These are phyloP conservation scores for Prorocentrum cordatum DNA, from an alignment of 169 alveolate genomes.

Conservation along the genomic window DNA sequence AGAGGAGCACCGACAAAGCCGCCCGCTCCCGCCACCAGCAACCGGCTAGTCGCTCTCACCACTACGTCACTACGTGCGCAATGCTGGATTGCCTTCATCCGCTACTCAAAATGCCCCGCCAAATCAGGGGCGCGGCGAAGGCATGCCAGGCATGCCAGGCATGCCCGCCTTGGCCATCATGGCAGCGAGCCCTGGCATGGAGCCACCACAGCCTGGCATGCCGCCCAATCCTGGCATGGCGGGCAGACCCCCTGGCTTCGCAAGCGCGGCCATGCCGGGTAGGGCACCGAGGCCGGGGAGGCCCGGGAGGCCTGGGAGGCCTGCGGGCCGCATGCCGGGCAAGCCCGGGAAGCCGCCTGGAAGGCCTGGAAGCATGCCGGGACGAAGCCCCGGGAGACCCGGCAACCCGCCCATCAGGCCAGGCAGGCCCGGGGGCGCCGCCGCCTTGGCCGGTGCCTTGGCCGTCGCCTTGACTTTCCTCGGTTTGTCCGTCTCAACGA, in stretches of 20 bases:
- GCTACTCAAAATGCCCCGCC: no score
- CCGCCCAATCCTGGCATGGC: slow-evolving; percentile 35
- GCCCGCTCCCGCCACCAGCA: no score
- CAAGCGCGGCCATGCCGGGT: no score
- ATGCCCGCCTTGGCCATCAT: slow-evolving; percentile 30
- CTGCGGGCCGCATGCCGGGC: slow-evolving; percentile 65
- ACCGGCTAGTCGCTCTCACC: no score
- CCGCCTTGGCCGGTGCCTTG: slow-evolving; percentile 35
- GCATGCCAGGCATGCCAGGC: slow-evolving; percentile 67
- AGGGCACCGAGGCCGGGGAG: slow-evolving; percentile 31
- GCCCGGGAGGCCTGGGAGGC: slow-evolving; percentile 37
- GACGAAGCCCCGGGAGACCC: no score
- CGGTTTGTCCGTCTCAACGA: slow-evolving; percentile 60
- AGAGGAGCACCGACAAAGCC: no score
- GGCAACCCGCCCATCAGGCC: background rate
- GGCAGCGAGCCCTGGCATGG: slow-evolving; percentile 43
- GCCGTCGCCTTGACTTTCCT: slow-evolving; percentile 31
- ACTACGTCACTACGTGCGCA: no score
- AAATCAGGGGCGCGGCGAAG: no score
- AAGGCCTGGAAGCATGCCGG: slow-evolving; percentile 62
- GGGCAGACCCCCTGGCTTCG: background rate
- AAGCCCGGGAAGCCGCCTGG: slow-evolving; percentile 27
- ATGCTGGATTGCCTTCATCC: no score
- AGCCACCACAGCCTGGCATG: slow-evolving; percentile 41
- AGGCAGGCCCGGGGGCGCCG: background rate